Conservation (phyloP, 441 rosid genomes). For the Bocquillonia castaneifolia region DNA sequence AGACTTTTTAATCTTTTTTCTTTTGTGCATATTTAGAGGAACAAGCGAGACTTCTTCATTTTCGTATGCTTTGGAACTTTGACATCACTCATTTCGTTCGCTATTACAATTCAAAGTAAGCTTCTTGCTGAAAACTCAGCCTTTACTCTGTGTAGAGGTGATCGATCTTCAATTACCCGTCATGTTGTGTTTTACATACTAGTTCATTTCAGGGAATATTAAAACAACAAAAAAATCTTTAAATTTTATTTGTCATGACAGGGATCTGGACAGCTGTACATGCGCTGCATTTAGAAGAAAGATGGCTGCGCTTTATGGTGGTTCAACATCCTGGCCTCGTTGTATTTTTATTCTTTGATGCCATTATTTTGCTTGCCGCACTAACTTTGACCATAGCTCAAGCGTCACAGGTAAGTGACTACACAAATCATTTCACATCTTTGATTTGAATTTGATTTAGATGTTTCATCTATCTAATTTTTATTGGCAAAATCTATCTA, state of each 20-base stretch:
- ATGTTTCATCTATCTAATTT: neutral
- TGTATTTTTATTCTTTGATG: constrained; percentile 59
- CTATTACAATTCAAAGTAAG: constrained; percentile 67
- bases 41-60: constrained; percentile 78
- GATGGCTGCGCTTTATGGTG: constrained; percentile 52
- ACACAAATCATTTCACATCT: neutral
- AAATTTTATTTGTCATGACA: constrained; percentile 27
- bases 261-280: constrained; percentile 57
- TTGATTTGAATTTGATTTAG: neutral
- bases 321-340: constrained; percentile 58
- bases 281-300: constrained; percentile 32
- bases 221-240: neutral
- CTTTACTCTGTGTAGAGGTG: neutral
- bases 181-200: neutral
- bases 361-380: constrained; percentile 47
- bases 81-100: constrained; percentile 45
- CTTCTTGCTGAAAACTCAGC: constrained; percentile 14
- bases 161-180: neutral
- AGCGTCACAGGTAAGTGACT: constrained; percentile 59
- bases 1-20: neutral
- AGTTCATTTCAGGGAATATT: neutral
- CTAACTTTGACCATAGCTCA: constrained; percentile 56
- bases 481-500: too few species aligned
- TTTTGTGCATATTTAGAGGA: constrained; percentile 48
- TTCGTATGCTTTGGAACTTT: constrained; percentile 60